Evolutionary conservation across 2,329 filamentous ascomycete genomes (phyloP).

Genomic region (Fusarium paranaense): DNA sequence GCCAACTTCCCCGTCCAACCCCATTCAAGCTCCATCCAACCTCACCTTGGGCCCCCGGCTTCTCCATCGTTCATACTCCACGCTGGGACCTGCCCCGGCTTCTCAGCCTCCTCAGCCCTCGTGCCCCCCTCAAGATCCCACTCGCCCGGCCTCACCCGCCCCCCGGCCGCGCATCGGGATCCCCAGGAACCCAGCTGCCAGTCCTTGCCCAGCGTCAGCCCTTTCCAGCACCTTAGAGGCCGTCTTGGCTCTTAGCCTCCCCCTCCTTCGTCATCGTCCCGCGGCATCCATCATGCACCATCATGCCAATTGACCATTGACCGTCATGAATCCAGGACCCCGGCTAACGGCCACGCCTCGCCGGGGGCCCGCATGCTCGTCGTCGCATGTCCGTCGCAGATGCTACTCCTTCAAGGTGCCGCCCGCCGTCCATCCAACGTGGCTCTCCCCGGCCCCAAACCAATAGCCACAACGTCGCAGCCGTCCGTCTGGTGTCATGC

Average conservation of each 20-base stretch:
- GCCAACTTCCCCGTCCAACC: constrained; percentile 30
- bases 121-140: constrained; percentile 29
- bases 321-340: constrained; percentile 22
- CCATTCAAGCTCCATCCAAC: constrained; percentile 29
- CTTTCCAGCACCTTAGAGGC: constrained; percentile 9
- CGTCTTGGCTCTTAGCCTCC: constrained; percentile 30
- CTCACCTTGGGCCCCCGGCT: constrained; percentile 4
- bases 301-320: constrained; percentile 34
- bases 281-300: constrained; percentile 40
- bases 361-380: constrained; percentile 15
- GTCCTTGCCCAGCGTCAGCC: constrained; percentile 18
- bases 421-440: constrained; percentile 3
- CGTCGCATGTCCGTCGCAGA: constrained; percentile 2
- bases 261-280: constrained; percentile 36
- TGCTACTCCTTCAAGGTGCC: constrained; percentile 15
- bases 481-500: constrained; percentile 34
- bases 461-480: constrained; percentile 22
- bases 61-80: constrained; percentile 39
- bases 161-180: constrained; percentile 43
- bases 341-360: constrained; percentile 19
- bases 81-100: constrained; percentile 36
- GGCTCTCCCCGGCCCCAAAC: constrained; percentile 10
- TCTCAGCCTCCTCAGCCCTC: constrained; percentile 38
- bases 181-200: constrained; percentile 42
- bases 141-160: constrained; percentile 43